Percentiles rank a stretch among this genome's conserved stretches.
These are phyloP conservation scores for Camellia japonica DNA, from an alignment of 148 eudicot species.

Conservation along the genomic window DNA sequence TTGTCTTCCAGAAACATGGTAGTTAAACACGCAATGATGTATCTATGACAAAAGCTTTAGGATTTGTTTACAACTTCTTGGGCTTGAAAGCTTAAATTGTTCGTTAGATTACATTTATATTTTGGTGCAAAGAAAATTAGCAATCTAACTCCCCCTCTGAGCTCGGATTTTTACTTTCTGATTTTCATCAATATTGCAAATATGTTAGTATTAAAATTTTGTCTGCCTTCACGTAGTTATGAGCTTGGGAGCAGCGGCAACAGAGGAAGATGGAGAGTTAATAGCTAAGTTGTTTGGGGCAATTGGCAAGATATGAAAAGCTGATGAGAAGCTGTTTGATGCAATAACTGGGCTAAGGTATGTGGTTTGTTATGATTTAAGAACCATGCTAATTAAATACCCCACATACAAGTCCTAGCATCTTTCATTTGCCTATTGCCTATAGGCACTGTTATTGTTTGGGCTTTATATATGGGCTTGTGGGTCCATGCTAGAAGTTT, in stretches of 20 bases:
- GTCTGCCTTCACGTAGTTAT: constrained; percentile 42
- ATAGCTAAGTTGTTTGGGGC: constrained; percentile 70
- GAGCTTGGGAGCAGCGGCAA: constrained; percentile 71
- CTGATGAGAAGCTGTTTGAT: constrained; percentile 64
- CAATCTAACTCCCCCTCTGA: neutral
- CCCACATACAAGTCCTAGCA: neutral
- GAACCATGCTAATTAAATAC: neutral
- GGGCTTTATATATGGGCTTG: neutral
- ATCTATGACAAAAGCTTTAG: neutral
- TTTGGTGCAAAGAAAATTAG: neutral
- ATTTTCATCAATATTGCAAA: constrained; percentile 2
- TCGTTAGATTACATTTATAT: neutral
- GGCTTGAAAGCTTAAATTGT: neutral
- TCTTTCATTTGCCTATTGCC: neutral
- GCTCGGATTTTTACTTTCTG: neutral
- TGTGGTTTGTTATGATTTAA: neutral
- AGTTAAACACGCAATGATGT: neutral
- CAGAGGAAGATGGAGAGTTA: constrained; percentile 68
- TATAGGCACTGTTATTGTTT: neutral
- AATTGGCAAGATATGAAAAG: constrained; percentile 34
- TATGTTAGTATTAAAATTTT: neutral
- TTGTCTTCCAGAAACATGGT: neutral
- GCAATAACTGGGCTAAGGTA: constrained; percentile 85
- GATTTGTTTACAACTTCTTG: neutral
- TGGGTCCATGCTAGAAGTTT: neutral